These are phyloP conservation scores for Tetrahymena elliotti DNA, from an alignment of 73 alveolate species.

Conservation along the genomic window DNA sequence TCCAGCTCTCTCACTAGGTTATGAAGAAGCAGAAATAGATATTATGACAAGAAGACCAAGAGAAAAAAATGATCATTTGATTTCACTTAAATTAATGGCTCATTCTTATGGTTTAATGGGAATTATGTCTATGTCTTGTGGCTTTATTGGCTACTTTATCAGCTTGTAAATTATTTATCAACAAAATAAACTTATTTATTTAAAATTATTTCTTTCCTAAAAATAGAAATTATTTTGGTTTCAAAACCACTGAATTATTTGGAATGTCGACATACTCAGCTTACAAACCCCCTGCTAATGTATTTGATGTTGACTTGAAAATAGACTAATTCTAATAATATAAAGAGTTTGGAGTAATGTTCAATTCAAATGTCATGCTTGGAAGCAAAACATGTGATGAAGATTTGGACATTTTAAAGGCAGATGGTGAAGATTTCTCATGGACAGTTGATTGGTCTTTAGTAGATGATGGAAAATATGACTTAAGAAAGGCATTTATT, in stretches of 20 bases:
- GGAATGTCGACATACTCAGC: no score
- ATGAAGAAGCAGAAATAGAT: conserved; percentile 83
- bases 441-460: not conserved
- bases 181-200: no score
- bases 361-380: not conserved
- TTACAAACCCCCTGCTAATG: no score
- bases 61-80: conserved; percentile 63
- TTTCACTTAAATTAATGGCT: conserved; percentile 50
- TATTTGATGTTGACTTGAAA: not conserved
- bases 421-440: not conserved
- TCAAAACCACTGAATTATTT: no score
- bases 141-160: not conserved
- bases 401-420: not conserved
- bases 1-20: conserved; percentile 77
- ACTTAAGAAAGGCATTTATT: not conserved
- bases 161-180: not conserved
- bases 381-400: conserved; percentile 7
- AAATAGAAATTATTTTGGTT: no score
- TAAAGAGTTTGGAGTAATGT: not conserved
- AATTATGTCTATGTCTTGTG: not conserved
- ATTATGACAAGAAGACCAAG: conserved; percentile 77
- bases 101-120: conserved; percentile 64
- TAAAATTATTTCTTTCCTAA: no score
- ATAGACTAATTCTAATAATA: not conserved
- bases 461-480: not conserved